Evolutionary conservation across 1,139 yeast genomes (phyloP), one percentile per base, ranked within the genome.

Genomic region (Yamadazyma sp.): DNA sequence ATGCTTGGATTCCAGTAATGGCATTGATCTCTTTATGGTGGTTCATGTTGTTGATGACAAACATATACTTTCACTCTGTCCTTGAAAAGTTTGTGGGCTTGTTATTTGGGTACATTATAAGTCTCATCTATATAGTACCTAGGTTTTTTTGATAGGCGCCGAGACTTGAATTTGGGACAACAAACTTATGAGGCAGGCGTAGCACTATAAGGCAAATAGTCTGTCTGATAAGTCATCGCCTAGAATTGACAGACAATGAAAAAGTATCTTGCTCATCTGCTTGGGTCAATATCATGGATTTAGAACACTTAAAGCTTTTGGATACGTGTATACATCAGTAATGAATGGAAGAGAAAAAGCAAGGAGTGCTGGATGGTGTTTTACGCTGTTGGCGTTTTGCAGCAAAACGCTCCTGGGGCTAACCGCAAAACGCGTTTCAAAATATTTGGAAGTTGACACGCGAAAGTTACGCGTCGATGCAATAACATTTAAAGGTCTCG

Each of bases 1-100:
- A 66, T 42, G 85, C 87, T 0, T 64, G 72, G 6, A 47, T 75
- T 26, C 44, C 74, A 2, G 66, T 79, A 1, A 39, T 72, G 2
- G 55, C 52, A 6, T 61, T 88, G 32, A 61, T 81, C 20, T 54
- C 59, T 1, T 58, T 87, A 33, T 89, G 96, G 94, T 75, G 86
- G 75, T 87, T 87, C 79, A 89, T 91, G 95, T 69, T 89, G 35
- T 63, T 89, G 35, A 81, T 87, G 77, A 91, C 98, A 0, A 78
- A 87, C 46, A 73, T 87, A 12, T 84, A 85, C 56, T 91, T 89
- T 73, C 98, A 92, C 61, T 81, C 94, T 1, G 63, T 87, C 34
- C 51, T 66, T 3, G 98, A 92, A 55, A 85, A 87, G 55, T 51
- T 84, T 7, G 77, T 77, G 22, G 95, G 95, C 1, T 59, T 83